A percentile compares a stretch with the other conserved stretches of the same genome.
phyloP scores from a whole-genome alignment of 2,329 filamentous ascomycete species.

The Colletotrichum camelliae region DNA sequence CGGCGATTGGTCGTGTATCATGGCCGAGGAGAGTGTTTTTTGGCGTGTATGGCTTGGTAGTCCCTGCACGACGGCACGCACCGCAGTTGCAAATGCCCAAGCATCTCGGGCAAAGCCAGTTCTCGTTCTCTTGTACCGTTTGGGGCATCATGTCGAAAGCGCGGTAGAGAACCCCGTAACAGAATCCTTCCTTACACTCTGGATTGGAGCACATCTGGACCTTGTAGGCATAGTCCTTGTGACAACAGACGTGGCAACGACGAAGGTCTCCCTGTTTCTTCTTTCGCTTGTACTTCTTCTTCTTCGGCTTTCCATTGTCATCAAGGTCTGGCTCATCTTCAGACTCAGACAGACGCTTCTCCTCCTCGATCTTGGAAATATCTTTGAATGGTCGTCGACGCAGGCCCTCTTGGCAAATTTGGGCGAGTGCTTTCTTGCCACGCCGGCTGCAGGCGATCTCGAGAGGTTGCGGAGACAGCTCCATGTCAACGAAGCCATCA shows the following conservation, averaged over 20 bases:
- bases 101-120: constrained; percentile 92
- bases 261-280: constrained; percentile 59
- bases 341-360: constrained; percentile 52
- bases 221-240: constrained; percentile 83
- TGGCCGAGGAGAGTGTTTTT: constrained; percentile 89
- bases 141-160: constrained; percentile 92
- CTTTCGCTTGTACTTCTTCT: constrained; percentile 64
- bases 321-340: constrained; percentile 61
- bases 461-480: constrained; percentile 73
- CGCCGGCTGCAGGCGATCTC: constrained; percentile 70
- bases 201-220: constrained; percentile 77
- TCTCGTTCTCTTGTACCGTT: constrained; percentile 76
- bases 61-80: constrained; percentile 69
- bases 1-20: constrained; percentile 88
- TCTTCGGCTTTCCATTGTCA: constrained; percentile 65
- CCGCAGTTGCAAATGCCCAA: constrained; percentile 86
- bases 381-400: constrained; percentile 82
- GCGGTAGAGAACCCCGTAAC: constrained; percentile 90
- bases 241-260: constrained; percentile 83
- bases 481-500: constrained; percentile 69
- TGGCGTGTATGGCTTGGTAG: constrained; percentile 81
- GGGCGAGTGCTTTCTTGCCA: constrained; percentile 81
- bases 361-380: constrained; percentile 65
- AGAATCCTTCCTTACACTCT: constrained; percentile 79
- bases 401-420: constrained; percentile 93